phyloP scores from a whole-genome alignment of 345 rosid species.

The Lepidium aucheri region DNA sequence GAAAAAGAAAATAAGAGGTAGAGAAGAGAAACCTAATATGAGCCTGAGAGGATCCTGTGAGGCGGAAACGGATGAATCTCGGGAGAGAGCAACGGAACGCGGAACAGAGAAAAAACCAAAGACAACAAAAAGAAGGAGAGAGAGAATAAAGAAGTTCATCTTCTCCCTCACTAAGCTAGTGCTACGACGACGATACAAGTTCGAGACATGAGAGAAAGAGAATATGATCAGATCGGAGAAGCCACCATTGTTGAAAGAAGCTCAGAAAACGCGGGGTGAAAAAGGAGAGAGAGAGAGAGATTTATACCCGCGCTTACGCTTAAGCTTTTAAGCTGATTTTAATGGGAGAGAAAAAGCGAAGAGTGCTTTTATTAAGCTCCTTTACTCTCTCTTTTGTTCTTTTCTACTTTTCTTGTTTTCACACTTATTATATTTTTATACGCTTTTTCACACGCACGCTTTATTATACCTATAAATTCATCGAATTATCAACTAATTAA shows the following conservation, averaged over 20 bases:
- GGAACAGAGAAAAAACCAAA: constrained; percentile 2
- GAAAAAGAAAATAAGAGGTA: background rate
- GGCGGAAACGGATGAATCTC: constrained; percentile 1
- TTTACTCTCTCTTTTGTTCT: constrained; percentile 18
- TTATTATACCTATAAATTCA: background rate
- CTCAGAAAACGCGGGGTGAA: constrained; percentile 3
- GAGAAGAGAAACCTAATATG: constrained; percentile 44
- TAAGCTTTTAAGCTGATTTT: background rate
- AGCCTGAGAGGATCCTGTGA: constrained; percentile 44
- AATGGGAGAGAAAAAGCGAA: background rate
- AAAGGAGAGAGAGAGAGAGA: background rate
- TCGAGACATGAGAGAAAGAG: constrained; percentile 9
- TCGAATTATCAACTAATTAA: background rate
- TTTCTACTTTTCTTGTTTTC: constrained; percentile 20
- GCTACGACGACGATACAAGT: background rate
- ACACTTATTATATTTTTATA: constrained; percentile 16
- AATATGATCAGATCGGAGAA: background rate
- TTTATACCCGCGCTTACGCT: constrained; percentile 15
- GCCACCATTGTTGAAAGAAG: constrained; percentile 13
- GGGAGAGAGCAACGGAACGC: background rate
- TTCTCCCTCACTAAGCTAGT: constrained; percentile 2
- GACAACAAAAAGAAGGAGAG: too few species aligned
- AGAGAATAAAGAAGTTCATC: constrained; percentile 11
- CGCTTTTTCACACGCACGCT: constrained; percentile 25
- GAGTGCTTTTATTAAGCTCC: constrained; percentile 15